These are phyloP conservation scores for Penicillium turbatum DNA, from an alignment of 495 filamentous ascomycete species.

Conservation along the genomic window DNA sequence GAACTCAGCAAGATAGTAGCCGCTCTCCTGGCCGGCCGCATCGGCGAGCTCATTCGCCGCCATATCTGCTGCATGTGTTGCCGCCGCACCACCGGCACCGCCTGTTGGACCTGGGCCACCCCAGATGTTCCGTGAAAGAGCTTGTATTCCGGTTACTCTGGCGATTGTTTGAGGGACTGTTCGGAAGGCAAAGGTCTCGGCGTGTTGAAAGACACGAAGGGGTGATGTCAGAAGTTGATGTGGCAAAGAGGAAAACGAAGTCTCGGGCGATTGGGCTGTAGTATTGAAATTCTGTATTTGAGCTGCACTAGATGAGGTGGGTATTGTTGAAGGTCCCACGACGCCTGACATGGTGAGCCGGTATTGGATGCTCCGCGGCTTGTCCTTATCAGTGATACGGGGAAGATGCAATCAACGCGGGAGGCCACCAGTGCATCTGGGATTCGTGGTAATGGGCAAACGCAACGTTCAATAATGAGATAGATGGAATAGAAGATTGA, in stretches of 20 bases:
- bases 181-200: constrained; percentile 36
- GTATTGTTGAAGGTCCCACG: constrained; percentile 14
- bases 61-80: constrained; percentile 30
- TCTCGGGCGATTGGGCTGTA: constrained; percentile 15
- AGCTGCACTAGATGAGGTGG: constrained; percentile 18
- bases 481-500: neutral
- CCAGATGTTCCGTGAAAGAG: constrained; percentile 28
- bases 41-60: constrained; percentile 29
- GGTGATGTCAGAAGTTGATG: constrained; percentile 34
- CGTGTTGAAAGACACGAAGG: constrained; percentile 36
- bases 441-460: neutral
- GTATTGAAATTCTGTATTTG: constrained; percentile 12
- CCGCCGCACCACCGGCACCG: constrained; percentile 21
- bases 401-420: constrained; percentile 19
- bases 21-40: constrained; percentile 25
- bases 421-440: constrained; percentile 10
- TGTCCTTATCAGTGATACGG: constrained; percentile 22
- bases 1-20: constrained; percentile 35
- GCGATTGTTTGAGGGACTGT: constrained; percentile 37
- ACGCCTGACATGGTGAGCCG: constrained; percentile 22
- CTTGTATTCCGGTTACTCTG: constrained; percentile 27
- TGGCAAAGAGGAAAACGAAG: constrained; percentile 31
- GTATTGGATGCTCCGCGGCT: constrained; percentile 10
- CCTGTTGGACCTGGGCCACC: constrained; percentile 14
- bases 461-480: neutral